phyloP scores from a whole-genome alignment of 2,329 filamentous ascomycete species.

The Beauveria australis region DNA sequence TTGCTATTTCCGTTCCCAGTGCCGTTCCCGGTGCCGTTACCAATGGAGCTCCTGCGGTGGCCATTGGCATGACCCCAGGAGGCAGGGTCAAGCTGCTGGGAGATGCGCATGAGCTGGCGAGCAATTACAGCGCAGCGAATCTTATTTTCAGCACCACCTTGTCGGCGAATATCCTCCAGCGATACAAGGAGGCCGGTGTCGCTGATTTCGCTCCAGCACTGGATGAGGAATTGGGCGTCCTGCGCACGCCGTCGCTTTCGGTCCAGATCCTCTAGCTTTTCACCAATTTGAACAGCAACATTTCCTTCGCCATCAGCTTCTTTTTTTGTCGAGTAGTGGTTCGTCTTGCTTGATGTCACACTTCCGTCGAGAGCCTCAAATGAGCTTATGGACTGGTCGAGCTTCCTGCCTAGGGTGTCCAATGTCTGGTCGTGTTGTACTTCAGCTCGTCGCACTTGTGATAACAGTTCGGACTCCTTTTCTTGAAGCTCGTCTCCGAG shows the following conservation, averaged over 20 bases:
- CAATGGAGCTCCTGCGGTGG: slow-evolving; percentile 32
- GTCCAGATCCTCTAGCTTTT: slow-evolving; percentile 88
- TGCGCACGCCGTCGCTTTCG: slow-evolving; percentile 81
- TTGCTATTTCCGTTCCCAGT: slow-evolving; percentile 39
- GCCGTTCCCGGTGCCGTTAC: slow-evolving; percentile 27
- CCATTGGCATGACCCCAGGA: slow-evolving; percentile 57
- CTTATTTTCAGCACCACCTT: slow-evolving; percentile 82
- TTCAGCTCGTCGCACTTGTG: slow-evolving; percentile 84
- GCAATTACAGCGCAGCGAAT: slow-evolving; percentile 91
- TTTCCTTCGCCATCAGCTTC: slow-evolving; percentile 61
- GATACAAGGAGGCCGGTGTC: slow-evolving; percentile 79
- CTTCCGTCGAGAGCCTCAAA: slow-evolving; percentile 86
- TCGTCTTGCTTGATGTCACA: slow-evolving; percentile 54
- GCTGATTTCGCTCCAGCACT: slow-evolving; percentile 94
- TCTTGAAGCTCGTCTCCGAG: slow-evolving; percentile 79
- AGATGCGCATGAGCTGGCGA: slow-evolving; percentile 87
- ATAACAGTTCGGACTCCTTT: slow-evolving; percentile 83
- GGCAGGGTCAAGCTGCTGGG: slow-evolving; percentile 74
- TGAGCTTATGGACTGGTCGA: slow-evolving; percentile 84
- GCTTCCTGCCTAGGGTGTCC: slow-evolving; percentile 76
- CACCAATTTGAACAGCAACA: slow-evolving; percentile 88
- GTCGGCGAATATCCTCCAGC: slow-evolving; percentile 80
- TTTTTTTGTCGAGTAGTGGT: slow-evolving; percentile 24
- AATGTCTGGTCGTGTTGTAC: slow-evolving; percentile 86
- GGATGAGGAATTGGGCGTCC: slow-evolving; percentile 90